Evolutionary conservation across 495 filamentous ascomycete species (phyloP).

Genomic region (Pyrenula aspistea): DNA sequence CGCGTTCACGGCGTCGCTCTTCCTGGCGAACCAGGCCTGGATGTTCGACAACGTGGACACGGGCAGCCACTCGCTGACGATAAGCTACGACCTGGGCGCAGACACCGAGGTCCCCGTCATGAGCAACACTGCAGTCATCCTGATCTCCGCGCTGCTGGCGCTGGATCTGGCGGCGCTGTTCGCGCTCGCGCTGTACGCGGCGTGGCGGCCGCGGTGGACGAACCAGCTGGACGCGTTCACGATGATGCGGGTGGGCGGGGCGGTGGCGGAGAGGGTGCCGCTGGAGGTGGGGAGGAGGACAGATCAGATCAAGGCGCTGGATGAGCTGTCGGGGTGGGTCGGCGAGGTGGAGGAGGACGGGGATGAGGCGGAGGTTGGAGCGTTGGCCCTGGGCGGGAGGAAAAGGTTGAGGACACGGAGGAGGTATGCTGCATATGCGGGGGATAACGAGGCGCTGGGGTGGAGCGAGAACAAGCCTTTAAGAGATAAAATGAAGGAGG

Average conservation of each 20-base stretch:
- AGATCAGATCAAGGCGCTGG: neutral
- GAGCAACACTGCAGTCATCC: constrained; percentile 6
- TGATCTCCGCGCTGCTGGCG: constrained; percentile 13
- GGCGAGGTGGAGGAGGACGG: constrained; percentile 1
- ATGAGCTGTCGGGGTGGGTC: constrained; percentile 4
- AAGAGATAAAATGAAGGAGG: neutral
- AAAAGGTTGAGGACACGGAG: neutral
- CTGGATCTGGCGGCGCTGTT: constrained; percentile 8
- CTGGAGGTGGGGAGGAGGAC: neutral
- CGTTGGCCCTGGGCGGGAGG: neutral
- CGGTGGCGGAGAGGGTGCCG: constrained; percentile 5
- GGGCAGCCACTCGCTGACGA: neutral
- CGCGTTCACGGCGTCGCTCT: constrained; percentile 9
- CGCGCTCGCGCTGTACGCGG: constrained; percentile 12
- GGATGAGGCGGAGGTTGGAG: neutral
- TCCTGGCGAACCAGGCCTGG: constrained; percentile 12
- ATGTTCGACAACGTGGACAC: neutral
- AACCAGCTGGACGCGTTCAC: constrained; percentile 9
- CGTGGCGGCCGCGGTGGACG: constrained; percentile 12
- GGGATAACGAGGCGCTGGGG: neutral
- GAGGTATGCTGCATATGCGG: neutral
- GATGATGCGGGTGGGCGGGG: constrained; percentile 12
- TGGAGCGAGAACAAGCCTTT: neutral
- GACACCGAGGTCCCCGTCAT: constrained; percentile 12
- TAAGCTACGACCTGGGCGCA: constrained; percentile 9